Evolutionary conservation across 805 yeast genomes (phyloP).

Genomic region (Grigorovia humatica): DNA sequence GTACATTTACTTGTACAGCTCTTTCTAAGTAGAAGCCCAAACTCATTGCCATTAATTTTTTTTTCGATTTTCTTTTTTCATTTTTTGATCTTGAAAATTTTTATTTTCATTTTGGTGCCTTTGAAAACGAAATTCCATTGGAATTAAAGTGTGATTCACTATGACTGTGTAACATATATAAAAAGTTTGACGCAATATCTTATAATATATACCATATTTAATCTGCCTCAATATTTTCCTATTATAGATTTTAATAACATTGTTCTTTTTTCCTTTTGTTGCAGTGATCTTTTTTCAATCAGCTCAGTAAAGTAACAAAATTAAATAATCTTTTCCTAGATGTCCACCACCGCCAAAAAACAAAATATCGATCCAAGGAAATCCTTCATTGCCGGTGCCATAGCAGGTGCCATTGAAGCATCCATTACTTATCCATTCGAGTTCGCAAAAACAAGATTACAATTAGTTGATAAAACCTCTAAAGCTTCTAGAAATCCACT

Average conservation of each 20-base stretch:
- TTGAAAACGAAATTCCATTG: background rate
- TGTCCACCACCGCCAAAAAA: constrained; percentile 5
- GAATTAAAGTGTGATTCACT: background rate
- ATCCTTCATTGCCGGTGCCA: constrained; percentile 90
- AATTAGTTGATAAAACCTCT: constrained; percentile 57
- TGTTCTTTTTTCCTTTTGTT: background rate
- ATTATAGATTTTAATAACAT: background rate
- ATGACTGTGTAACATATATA: background rate
- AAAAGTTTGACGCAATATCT: background rate
- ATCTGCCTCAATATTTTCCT: background rate
- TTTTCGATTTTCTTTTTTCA: background rate
- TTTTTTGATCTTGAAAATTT: background rate
- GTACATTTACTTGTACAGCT: no score
- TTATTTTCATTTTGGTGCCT: background rate
- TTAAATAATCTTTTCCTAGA: background rate
- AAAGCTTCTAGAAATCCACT: constrained; percentile 74
- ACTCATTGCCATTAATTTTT: background rate
- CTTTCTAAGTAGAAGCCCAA: no score
- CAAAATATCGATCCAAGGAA: constrained; percentile 51
- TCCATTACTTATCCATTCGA: constrained; percentile 90
- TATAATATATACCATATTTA: background rate
- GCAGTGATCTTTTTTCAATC: no score
- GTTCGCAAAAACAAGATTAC: constrained; percentile 90
- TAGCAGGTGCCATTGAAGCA: constrained; percentile 95
- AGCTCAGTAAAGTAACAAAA: background rate